Conservation (phyloP, 768 basidiomycete genomes). For the Psilocybe tampanensis region DNA sequence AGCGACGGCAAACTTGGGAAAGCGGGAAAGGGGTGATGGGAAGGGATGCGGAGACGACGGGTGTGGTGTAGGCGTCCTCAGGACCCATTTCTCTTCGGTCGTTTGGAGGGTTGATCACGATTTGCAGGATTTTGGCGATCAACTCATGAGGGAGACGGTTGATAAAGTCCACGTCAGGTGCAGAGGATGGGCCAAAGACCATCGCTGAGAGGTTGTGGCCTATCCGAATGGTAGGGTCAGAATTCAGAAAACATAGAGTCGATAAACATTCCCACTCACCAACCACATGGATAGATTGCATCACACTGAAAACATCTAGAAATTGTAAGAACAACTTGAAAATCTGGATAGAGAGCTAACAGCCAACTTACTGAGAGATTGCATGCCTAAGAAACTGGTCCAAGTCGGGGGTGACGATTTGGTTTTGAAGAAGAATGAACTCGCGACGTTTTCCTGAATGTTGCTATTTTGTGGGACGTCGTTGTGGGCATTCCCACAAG, state of each 20-base stretch:
- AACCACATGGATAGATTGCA: background rate
- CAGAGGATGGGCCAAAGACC: too few relatives aligned
- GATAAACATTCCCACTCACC: background rate
- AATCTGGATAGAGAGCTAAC: too few relatives aligned
- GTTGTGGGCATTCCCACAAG: too few relatives aligned
- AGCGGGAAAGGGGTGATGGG: background rate
- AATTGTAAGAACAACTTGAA: too few relatives aligned
- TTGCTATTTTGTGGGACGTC: too few relatives aligned
- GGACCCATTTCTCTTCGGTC: background rate
- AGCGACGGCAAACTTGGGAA: background rate
- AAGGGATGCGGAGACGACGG: background rate
- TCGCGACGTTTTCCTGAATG: too few relatives aligned
- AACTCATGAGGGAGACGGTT: background rate
- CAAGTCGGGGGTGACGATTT: too few relatives aligned
- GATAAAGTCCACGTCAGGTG: background rate
- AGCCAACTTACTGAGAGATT: too few relatives aligned
- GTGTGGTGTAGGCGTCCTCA: background rate
- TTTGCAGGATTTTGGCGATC: background rate
- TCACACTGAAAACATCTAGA: background rate
- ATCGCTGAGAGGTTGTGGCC: too few relatives aligned
- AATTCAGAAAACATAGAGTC: background rate
- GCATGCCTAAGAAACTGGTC: too few relatives aligned
- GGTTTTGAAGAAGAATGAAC: too few relatives aligned
- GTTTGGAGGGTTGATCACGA: background rate
- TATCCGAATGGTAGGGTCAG: too few relatives aligned